A percentile compares a stretch with the other conserved stretches of the same genome.
phyloP scores from a whole-genome alignment of 345 rosid genomes.

The Syzygium jambos region DNA sequence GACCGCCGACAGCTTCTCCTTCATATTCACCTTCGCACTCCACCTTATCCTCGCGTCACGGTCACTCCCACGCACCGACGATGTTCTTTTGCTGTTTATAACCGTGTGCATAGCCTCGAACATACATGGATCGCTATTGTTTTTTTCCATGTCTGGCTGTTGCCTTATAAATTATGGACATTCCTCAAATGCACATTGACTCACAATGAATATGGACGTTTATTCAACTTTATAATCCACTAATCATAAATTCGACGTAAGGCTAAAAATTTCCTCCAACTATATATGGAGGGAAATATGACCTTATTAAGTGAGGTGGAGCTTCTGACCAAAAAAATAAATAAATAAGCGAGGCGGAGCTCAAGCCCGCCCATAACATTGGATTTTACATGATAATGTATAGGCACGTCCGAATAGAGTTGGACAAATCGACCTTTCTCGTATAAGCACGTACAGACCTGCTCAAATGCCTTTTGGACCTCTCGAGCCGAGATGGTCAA shows the following conservation, averaged over 20 bases:
- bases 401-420: neutral
- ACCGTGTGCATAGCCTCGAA: neutral
- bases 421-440: neutral
- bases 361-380: neutral
- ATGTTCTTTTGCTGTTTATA: neutral
- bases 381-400: neutral
- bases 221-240: neutral
- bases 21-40: conserved; percentile 4
- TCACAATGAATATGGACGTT: neutral
- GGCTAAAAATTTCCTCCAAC: neutral
- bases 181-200: neutral
- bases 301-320: neutral
- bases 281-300: neutral
- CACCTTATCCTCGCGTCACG: neutral
- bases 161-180: neutral
- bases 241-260: neutral
- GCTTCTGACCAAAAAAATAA: too few relatives aligned
- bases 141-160: neutral
- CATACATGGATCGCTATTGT: neutral
- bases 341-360: too few relatives aligned
- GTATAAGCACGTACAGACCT: neutral
- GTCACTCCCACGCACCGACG: neutral
- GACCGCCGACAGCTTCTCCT: conserved; percentile 32
- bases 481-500: neutral
- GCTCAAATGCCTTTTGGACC: neutral